Conservation (phyloP, 73 alveolate species). For the Diophrys sp. region DNA sequence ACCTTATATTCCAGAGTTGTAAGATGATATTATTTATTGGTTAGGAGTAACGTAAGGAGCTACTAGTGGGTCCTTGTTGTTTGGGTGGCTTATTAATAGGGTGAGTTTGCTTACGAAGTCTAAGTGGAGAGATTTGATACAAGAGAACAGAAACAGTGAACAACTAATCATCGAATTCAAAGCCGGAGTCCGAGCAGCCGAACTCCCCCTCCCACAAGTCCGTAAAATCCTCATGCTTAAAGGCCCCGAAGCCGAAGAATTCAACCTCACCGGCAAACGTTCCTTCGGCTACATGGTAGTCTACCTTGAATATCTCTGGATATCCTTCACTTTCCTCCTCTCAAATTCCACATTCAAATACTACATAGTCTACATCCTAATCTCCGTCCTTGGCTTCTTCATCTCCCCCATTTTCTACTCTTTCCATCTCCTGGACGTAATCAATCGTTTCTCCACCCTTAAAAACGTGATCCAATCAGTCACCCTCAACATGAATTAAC, state of each 20-base stretch:
- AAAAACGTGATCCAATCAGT: conserved; percentile 88
- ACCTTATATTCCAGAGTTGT: neutral
- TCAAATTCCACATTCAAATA: conserved; percentile 40
- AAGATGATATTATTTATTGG: neutral
- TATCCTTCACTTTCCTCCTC: conserved; percentile 33
- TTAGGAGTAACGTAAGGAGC: neutral
- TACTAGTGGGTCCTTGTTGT: neutral
- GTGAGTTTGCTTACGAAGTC: conserved; percentile 18
- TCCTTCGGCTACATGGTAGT: conserved; percentile 54
- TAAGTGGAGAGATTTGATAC: conserved; percentile 19
- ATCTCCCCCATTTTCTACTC: conserved; percentile 83
- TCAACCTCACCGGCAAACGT: conserved; percentile 27
- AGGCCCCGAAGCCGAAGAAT: conserved; percentile 60
- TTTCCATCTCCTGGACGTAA: conserved; percentile 85
- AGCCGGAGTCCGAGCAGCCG: conserved; percentile 11
- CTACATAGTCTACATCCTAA: conserved; percentile 72
- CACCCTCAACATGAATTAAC: conserved; percentile 78
- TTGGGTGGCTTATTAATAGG: conserved; percentile 5
- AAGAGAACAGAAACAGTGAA: conserved; percentile 25
- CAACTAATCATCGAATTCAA: neutral
- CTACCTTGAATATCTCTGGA: conserved; percentile 50
- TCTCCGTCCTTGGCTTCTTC: conserved; percentile 84
- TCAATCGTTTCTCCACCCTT: conserved; percentile 63
- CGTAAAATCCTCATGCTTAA: conserved; percentile 33
- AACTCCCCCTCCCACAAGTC: conserved; percentile 39